phyloP scores from a whole-genome alignment of 2,329 filamentous ascomycete species.

The Monilinia fructicola region DNA sequence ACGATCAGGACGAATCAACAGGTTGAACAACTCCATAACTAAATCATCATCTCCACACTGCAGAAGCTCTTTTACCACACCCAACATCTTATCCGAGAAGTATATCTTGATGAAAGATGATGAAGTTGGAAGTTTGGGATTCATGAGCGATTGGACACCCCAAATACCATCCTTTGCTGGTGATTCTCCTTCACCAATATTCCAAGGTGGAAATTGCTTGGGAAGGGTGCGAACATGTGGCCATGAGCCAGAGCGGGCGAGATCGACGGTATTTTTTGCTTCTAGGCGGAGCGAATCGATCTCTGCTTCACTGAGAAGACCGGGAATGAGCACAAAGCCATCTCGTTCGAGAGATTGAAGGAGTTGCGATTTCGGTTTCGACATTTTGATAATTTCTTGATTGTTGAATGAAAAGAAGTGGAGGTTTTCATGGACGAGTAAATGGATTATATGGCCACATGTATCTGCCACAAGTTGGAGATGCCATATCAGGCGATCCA shows the following conservation, averaged over 20 bases:
- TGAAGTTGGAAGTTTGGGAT: constrained; percentile 65
- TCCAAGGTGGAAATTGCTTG: constrained; percentile 90
- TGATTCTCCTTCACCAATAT: constrained; percentile 39
- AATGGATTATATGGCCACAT: constrained; percentile 2
- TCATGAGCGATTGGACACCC: constrained; percentile 84
- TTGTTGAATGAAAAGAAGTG: background rate
- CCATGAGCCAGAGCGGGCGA: constrained; percentile 72
- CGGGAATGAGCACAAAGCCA: constrained; percentile 74
- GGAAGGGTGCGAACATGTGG: constrained; percentile 79
- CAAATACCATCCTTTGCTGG: constrained; percentile 65
- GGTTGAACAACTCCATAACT: constrained; percentile 85
- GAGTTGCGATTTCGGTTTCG: constrained; percentile 30
- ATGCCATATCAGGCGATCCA: constrained; percentile 15
- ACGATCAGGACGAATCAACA: constrained; percentile 70
- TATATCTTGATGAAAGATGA: constrained; percentile 66
- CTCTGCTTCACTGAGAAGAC: constrained; percentile 56
- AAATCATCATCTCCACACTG: constrained; percentile 58
- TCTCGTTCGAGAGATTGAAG: constrained; percentile 57
- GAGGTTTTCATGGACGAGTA: background rate
- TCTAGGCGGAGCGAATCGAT: constrained; percentile 61
- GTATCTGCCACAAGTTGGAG: background rate
- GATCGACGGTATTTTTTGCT: constrained; percentile 54
- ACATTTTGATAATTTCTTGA: constrained; percentile 20
- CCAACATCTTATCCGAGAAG: constrained; percentile 65
- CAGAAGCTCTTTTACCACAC: constrained; percentile 65